A percentile compares a stretch with the other conserved stretches of the same genome.
Evolutionary conservation across 2,329 filamentous ascomycete species (phyloP).

Genomic region (Chaetomium olivaceum): DNA sequence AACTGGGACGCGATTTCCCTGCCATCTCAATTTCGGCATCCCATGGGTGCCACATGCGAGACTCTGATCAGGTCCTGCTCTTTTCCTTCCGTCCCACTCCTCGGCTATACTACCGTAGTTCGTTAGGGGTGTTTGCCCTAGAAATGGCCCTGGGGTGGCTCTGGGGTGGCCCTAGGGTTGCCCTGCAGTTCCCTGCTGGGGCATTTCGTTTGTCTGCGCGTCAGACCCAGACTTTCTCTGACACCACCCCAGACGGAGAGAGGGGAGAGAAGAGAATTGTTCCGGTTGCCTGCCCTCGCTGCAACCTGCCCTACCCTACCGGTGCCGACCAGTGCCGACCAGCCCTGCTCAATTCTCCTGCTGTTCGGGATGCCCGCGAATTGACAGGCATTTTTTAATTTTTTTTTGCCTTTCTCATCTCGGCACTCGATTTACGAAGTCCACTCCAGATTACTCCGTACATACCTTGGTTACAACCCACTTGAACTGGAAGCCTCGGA

Average conservation of each 20-base stretch:
- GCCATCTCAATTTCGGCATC: constrained; percentile 15
- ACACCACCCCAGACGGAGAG: neutral
- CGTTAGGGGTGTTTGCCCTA: no score
- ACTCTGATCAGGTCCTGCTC: neutral
- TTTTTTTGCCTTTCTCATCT: neutral
- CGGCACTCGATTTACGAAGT: neutral
- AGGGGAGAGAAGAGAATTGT: no score
- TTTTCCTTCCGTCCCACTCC: neutral
- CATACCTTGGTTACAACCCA: neutral
- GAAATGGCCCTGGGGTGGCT: no score
- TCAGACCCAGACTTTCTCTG: neutral
- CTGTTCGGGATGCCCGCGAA: neutral
- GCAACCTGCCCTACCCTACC: no score
- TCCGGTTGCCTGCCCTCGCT: no score
- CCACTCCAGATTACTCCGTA: no score
- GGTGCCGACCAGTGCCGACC: no score
- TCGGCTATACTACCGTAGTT: no score
- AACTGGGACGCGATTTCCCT: constrained; percentile 20
- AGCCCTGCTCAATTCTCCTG: no score
- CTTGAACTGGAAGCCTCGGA: neutral
- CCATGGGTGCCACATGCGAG: constrained; percentile 12
- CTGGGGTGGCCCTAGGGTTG: no score
- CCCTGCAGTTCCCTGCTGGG: no score
- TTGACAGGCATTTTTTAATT: neutral
- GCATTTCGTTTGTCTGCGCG: neutral